These are phyloP conservation scores for Bacterosira constricta DNA, from an alignment of 108 stramenopile species.

Conservation along the genomic window DNA sequence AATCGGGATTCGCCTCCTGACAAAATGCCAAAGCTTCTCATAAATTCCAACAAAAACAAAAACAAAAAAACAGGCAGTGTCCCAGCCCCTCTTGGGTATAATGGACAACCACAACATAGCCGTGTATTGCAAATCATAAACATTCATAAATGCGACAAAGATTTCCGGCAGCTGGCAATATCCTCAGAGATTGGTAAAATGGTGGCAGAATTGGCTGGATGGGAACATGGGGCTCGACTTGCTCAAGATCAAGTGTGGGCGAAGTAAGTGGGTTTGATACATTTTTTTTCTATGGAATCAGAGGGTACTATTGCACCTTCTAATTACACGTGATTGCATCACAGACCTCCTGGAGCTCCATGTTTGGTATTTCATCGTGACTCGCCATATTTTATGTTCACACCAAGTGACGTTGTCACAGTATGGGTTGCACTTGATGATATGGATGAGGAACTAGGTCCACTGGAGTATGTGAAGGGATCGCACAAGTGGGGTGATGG, in stretches of 20 bases:
- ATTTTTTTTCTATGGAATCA: not conserved
- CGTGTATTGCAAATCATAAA: conserved; percentile 86
- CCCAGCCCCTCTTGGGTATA: conserved; percentile 10
- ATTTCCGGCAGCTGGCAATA: conserved; percentile 69
- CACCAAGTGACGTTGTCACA: conserved; percentile 70
- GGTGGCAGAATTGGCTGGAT: conserved; percentile 71
- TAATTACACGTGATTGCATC: not conserved
- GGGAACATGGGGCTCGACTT: conserved; percentile 69
- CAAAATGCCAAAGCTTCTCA: conserved; percentile 58
- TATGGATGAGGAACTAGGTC: conserved; percentile 80
- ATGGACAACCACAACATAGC: conserved; percentile 39
- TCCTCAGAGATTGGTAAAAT: conserved; percentile 50
- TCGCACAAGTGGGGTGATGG: conserved; percentile 79
- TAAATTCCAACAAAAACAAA: conserved; percentile 1
- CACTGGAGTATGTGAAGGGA: conserved; percentile 74
- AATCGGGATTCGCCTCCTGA: conserved; percentile 69
- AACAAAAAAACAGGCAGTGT: conserved; percentile 7
- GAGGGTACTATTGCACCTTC: not conserved
- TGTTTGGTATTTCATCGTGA: conserved; percentile 85
- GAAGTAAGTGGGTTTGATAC: conserved; percentile 39
- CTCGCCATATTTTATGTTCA: conserved; percentile 86
- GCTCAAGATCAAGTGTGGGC: conserved; percentile 90
- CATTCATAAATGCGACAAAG: conserved; percentile 71
- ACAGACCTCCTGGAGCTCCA: conserved; percentile 65
- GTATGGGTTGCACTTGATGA: conserved; percentile 88